These are phyloP conservation scores for Bromus sterilis DNA, from an alignment of 176 grass and related monocot species.

Conservation along the genomic window DNA sequence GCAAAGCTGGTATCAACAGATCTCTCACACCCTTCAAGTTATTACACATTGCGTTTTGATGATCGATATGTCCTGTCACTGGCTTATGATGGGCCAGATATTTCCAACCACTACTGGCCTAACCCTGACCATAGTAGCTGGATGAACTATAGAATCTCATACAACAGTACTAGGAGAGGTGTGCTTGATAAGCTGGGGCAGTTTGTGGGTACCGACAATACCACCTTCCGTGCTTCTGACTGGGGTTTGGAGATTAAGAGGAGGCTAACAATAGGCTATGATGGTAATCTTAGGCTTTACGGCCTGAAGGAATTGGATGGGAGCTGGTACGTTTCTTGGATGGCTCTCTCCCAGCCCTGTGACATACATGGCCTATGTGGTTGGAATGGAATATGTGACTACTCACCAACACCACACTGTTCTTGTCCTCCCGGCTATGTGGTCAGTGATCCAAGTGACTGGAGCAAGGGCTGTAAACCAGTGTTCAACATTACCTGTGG, in stretches of 20 bases:
- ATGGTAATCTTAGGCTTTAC: slow-evolving; percentile 31
- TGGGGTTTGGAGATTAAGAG: slow-evolving; percentile 16
- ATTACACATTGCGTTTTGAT: slow-evolving; percentile 23
- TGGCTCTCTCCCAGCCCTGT: slow-evolving; percentile 22
- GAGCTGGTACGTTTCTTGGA: slow-evolving; percentile 11
- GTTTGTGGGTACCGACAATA: slow-evolving; percentile 22
- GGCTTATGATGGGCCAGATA: slow-evolving; percentile 11
- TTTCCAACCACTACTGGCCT: slow-evolving; percentile 34
- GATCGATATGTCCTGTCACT: slow-evolving; percentile 18
- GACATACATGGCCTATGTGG: slow-evolving; percentile 37
- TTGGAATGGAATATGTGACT: slow-evolving; percentile 26
- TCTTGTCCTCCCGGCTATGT: slow-evolving; percentile 23
- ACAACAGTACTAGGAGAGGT: slow-evolving; percentile 18
- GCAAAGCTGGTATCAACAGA: slow-evolving; percentile 22
- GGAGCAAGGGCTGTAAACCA: slow-evolving; percentile 31
- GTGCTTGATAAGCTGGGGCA: slow-evolving; percentile 9
- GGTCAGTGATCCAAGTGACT: slow-evolving; percentile 11
- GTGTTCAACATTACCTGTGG: slow-evolving; percentile 6
- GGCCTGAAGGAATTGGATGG: not conserved
- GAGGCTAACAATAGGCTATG: slow-evolving; percentile 12
- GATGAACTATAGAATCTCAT: slow-evolving; percentile 21
- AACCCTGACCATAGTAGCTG: slow-evolving; percentile 18
- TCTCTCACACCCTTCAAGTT: slow-evolving; percentile 9
- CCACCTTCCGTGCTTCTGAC: slow-evolving; percentile 18
- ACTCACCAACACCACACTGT: not conserved